Evolutionary conservation across 495 filamentous ascomycete genomes (phyloP).

Genomic region (Trichoderma parareesei): DNA sequence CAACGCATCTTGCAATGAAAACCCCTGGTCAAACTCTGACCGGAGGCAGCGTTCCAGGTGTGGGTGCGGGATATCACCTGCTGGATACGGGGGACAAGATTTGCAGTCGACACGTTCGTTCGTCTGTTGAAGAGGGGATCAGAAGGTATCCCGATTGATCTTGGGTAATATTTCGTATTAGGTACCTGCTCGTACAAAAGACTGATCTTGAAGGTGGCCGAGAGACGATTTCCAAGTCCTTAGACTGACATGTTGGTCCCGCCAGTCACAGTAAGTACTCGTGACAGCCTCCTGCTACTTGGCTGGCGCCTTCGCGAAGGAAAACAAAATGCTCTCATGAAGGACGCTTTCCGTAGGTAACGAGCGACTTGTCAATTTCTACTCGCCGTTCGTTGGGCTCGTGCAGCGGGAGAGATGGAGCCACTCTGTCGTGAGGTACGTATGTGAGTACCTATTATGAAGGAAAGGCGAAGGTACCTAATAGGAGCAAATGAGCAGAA

Average conservation of each 20-base stretch:
- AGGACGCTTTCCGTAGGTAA: not conserved
- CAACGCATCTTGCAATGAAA: not conserved
- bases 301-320: too few relatives aligned
- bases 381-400: not conserved
- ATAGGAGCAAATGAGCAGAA: not conserved
- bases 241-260: too few relatives aligned
- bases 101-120: not conserved
- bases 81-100: not conserved
- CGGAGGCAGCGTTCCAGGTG: not conserved
- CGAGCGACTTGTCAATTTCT: not conserved
- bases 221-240: not conserved
- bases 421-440: not conserved
- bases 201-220: not conserved
- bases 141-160: not conserved
- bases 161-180: not conserved
- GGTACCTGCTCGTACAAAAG: not conserved
- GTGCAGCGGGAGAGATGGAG: not conserved
- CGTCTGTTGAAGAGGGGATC: not conserved
- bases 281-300: too few relatives aligned
- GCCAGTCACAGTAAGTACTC: too few relatives aligned
- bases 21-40: not conserved
- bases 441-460: too few relatives aligned
- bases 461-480: not conserved
- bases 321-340: too few relatives aligned
- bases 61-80: not conserved